Base-by-base conservation (phyloP, 352 stramenopile species). In the Globisporangium iwayamae region DNA sequence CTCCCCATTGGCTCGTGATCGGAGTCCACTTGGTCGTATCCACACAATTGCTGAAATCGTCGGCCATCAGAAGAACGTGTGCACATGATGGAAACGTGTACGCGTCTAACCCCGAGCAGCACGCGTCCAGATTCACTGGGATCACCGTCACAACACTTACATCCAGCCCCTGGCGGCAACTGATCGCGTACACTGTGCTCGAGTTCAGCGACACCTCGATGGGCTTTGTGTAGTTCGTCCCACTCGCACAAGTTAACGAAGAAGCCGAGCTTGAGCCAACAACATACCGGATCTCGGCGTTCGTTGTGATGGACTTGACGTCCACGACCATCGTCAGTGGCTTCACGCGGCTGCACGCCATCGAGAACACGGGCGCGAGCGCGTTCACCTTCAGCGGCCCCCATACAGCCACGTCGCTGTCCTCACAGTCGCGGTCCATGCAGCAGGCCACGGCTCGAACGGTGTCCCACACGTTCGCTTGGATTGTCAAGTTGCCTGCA, bases 1-100 rank as follows among this genome's bases (percentile, higher is more conserved):
- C 80, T 8, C 79, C 83, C 80, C 79, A 92, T 45, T 92, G 83
- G 22, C 65, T 78, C 5, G 79, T 89, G 4, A 78, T 2, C 1
- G 41, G 43, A 3, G 36, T 45, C 83, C 83, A 92, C 47, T 84
- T 86, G 3, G 55, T 68, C 2, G 60, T 36, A 14, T 83, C 77
- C 3, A 83, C 60, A 20, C 76, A 86, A 1, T 67, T 48, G 11
- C 22, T 50, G 10, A 90, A 90, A 20, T 83, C 65, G 63, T 92
- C 83, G 30, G 81, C 69, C 1, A 90, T 60, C 0, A 89, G 59
- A 13, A 90, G 68, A 18, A 90, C 70, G 28, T 82, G 71, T 0
- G 67, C 68, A 48, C 83, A 92, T 1, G 69, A 73, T 13, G 61
- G 60, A 22, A 75, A 66, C 3, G 55, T 56, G 48, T 79, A 85